Percentiles rank a stretch among this genome's conserved stretches.
Conservation (phyloP, 2,329 filamentous ascomycete species). For the Lecanoromycetidae sp. region DNA sequence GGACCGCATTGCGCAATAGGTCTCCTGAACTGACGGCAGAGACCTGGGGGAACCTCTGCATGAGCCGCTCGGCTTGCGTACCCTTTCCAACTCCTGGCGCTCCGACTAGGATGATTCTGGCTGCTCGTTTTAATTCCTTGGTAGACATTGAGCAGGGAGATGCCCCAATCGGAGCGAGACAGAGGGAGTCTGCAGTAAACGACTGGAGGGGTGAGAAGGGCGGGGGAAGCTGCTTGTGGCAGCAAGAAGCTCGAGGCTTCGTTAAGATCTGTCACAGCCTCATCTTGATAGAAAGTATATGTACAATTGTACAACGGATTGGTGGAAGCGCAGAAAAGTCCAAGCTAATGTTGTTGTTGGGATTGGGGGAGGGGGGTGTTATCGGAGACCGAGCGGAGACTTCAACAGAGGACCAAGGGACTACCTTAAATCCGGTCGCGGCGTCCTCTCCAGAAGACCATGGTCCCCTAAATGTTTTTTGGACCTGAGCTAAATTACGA, state of each 20-base stretch:
- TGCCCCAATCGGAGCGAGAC: neutral
- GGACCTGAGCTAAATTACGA: no score
- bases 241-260: constrained; percentile 17
- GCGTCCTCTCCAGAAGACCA: no score
- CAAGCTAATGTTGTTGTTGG: neutral
- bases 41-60: constrained; percentile 76
- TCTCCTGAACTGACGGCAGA: constrained; percentile 90
- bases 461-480: no score
- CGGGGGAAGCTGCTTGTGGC: constrained; percentile 5
- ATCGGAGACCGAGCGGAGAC: neutral
- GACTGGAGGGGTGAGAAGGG: neutral
- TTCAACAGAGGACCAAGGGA: no score
- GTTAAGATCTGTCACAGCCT: constrained; percentile 4
- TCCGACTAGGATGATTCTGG: constrained; percentile 86
- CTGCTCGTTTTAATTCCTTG: constrained; percentile 58
- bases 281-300: neutral
- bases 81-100: constrained; percentile 96
- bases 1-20: constrained; percentile 82
- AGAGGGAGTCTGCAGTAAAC: neutral
- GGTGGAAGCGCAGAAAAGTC: neutral
- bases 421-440: no score
- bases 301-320: constrained; percentile 6
- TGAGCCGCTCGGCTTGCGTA: constrained; percentile 81
- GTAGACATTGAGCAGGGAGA: constrained; percentile 19
- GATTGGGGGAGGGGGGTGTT: neutral